Evolutionary conservation across 202 grass and related monocot species (phyloP).

Genomic region (Zizania palustris): DNA sequence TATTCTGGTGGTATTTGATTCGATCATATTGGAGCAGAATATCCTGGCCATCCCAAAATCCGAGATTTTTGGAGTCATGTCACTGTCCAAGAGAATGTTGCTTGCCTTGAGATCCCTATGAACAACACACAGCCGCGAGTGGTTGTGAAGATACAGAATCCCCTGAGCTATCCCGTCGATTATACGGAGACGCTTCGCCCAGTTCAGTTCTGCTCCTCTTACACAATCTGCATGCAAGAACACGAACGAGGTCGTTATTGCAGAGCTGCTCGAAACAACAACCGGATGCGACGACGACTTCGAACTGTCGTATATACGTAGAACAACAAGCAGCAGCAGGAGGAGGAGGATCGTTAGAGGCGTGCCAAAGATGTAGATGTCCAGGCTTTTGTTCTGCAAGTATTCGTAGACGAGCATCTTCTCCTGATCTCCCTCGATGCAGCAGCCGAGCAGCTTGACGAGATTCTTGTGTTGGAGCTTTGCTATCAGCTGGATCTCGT

Average conservation of each 20-base stretch:
- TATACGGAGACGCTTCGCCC: slow-evolving; percentile 58
- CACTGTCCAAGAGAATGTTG: slow-evolving; percentile 69
- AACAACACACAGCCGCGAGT: slow-evolving; percentile 65
- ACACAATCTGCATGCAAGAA: slow-evolving; percentile 45
- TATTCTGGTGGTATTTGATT: slow-evolving; percentile 59
- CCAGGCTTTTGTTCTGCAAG: slow-evolving; percentile 66
- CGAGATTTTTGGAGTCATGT: slow-evolving; percentile 80
- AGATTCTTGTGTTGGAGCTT: slow-evolving; percentile 60
- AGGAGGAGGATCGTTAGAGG: not conserved
- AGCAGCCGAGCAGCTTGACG: slow-evolving; percentile 46
- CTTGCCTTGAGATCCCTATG: slow-evolving; percentile 86
- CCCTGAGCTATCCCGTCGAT: slow-evolving; percentile 74
- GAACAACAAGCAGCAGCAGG: too few relatives aligned
- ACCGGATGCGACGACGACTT: not conserved
- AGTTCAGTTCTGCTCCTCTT: slow-evolving; percentile 41
- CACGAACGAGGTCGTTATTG: not conserved
- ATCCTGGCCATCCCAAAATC: slow-evolving; percentile 83
- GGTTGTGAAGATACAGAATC: slow-evolving; percentile 77
- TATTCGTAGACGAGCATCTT: slow-evolving; percentile 65
- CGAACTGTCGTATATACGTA: not conserved
- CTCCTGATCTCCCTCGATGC: slow-evolving; percentile 54
- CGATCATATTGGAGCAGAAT: slow-evolving; percentile 49
- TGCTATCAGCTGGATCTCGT: slow-evolving; percentile 59
- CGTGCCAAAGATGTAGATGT: slow-evolving; percentile 54
- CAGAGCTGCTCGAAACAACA: not conserved